A percentile compares a stretch with the other conserved stretches of the same genome.
phyloP scores from a whole-genome alignment of 495 filamentous ascomycete species.

The Neurospora terricola region DNA sequence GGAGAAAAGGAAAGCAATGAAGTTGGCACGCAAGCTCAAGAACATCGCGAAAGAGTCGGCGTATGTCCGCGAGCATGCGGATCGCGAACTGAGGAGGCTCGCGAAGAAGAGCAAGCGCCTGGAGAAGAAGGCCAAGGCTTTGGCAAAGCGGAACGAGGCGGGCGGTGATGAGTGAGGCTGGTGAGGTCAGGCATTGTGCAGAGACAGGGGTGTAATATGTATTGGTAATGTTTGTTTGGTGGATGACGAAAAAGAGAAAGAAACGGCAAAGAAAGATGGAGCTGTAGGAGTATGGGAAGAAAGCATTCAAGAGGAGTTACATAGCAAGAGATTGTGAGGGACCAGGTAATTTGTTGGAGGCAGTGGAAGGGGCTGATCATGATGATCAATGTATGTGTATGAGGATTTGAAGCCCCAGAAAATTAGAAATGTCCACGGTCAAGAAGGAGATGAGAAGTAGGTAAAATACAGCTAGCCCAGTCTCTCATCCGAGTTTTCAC shows the following conservation, averaged over 20 bases:
- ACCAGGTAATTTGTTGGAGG: not conserved
- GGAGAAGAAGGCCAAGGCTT: not conserved
- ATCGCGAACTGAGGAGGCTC: not conserved
- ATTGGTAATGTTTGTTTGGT: not conserved
- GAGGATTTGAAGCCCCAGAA: not conserved
- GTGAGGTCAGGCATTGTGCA: not conserved
- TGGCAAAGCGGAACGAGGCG: not conserved
- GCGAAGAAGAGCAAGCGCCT: not conserved
- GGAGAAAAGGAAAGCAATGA: not conserved
- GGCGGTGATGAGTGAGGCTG: not conserved
- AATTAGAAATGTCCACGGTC: not conserved
- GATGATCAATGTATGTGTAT: not conserved
- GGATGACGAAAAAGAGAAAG: not conserved
- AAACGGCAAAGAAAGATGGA: rapidly evolving
- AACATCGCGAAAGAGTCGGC: not conserved
- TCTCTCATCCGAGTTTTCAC: not conserved
- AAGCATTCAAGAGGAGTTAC: not conserved
- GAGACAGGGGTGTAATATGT: not conserved
- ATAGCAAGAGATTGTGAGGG: not conserved
- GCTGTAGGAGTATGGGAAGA: not conserved
- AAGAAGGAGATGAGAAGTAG: not conserved
- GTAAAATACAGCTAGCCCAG: not conserved
- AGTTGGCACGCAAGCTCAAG: not conserved
- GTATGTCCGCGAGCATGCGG: not conserved
- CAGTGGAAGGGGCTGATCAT: not conserved